Evolutionary conservation across 1,284 basidiomycete genomes (phyloP).

Genomic region (Acaromyces ingoldii): DNA sequence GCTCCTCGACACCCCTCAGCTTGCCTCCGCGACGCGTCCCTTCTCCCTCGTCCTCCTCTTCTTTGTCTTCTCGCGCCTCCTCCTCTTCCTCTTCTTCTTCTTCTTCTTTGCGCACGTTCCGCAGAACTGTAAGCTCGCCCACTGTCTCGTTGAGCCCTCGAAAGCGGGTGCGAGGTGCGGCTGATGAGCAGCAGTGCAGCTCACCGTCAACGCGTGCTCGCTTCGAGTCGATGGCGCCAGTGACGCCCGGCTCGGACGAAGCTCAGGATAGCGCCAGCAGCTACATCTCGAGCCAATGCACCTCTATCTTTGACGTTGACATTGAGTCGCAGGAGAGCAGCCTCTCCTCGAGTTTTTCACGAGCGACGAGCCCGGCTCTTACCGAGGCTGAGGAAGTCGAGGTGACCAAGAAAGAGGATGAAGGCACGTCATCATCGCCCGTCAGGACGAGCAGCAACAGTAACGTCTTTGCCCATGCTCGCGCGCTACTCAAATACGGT

Average conservation of each 20-base stretch:
- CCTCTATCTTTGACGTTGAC: constrained; percentile 9
- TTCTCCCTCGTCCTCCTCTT: not conserved
- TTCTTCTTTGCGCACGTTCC: not conserved
- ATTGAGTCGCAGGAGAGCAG: not conserved
- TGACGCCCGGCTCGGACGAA: constrained; percentile 2
- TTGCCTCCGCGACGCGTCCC: not conserved
- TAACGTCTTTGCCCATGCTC: constrained; percentile 52
- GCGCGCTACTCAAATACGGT: constrained; percentile 46
- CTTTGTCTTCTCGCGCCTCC: not conserved
- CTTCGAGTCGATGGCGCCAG: not conserved
- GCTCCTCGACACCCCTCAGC: not conserved
- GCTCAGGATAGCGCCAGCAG: constrained; percentile 17
- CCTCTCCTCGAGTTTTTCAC: not conserved
- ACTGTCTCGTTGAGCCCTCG: constrained; percentile 1
- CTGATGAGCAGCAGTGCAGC: not conserved
- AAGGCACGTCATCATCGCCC: constrained; percentile 13
- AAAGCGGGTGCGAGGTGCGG: not conserved
- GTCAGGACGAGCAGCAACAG: too few species aligned
- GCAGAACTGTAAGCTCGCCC: constrained; percentile 14
- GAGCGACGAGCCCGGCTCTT: constrained; percentile 1
- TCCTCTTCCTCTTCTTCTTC: not conserved
- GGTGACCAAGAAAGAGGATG: not conserved
- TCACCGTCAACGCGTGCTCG: not conserved
- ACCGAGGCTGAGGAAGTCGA: constrained; percentile 9
- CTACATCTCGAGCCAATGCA: constrained; percentile 31